These are phyloP conservation scores for Pleurotus platypus DNA, from an alignment of 768 basidiomycete genomes.

Conservation along the genomic window DNA sequence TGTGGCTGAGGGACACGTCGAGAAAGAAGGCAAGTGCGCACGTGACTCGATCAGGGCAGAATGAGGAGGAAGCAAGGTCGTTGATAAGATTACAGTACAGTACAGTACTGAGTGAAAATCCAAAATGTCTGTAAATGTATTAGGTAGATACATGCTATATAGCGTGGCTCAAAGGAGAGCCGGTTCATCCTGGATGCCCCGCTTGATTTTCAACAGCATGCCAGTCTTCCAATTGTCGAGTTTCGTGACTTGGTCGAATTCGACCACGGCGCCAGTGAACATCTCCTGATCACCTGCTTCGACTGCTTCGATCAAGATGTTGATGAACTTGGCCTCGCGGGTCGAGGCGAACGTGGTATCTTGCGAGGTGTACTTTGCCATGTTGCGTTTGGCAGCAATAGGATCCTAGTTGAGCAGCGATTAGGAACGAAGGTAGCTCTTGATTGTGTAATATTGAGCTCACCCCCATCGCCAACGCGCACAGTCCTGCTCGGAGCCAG, in stretches of 20 bases:
- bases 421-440: background rate
- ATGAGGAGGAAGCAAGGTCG: too few species aligned
- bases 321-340: conserved; percentile 88
- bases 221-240: conserved; percentile 96
- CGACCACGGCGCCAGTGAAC: conserved; percentile 83
- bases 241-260: conserved; percentile 89
- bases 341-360: conserved; percentile 86
- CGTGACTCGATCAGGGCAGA: too few species aligned
- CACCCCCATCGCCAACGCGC: conserved; percentile 85
- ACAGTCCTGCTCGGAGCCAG: conserved; percentile 85
- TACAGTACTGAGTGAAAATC: too few species aligned
- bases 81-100: background rate
- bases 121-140: too few species aligned
- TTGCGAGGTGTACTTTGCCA: conserved; percentile 72
- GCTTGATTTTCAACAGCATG: conserved; percentile 89
- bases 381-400: conserved; percentile 77
- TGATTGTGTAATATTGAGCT: conserved; percentile 21
- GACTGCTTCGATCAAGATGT: conserved; percentile 72
- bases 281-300: conserved; percentile 61
- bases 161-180: conserved; percentile 26
- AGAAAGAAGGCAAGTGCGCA: background rate
- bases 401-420: conserved; percentile 55
- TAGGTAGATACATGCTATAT: too few species aligned
- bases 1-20: background rate
- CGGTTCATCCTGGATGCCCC: conserved; percentile 53